Conservation (phyloP, 2,329 filamentous ascomycete genomes). For the Penicillium sp. region DNA sequence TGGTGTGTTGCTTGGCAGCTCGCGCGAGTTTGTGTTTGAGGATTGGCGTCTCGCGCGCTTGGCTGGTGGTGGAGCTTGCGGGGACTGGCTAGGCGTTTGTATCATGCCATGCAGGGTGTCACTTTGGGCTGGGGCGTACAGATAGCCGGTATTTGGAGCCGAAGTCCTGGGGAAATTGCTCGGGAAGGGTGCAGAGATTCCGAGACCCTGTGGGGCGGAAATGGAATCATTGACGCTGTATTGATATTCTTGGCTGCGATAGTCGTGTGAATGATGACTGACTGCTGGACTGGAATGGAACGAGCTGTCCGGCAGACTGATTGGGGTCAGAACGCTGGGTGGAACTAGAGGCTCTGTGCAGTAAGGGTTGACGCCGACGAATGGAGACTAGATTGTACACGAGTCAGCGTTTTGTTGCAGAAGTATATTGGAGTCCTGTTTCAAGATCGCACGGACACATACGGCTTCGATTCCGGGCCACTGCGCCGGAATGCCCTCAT, state of each 20-base stretch:
- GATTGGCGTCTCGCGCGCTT: conserved; percentile 28
- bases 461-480: conserved; percentile 35
- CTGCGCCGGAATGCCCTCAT: conserved; percentile 26
- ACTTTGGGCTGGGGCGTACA: conserved; percentile 24
- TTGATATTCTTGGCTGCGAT: conserved; percentile 30
- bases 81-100: conserved; percentile 25
- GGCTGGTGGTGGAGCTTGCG: conserved; percentile 22
- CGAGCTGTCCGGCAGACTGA: conserved; percentile 40
- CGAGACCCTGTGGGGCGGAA: conserved; percentile 36
- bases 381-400: conserved; percentile 22
- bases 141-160: conserved; percentile 28
- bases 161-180: conserved; percentile 29
- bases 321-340: conserved; percentile 37
- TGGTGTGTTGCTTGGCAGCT: conserved; percentile 28
- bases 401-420: conserved; percentile 11
- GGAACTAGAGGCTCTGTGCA: conserved; percentile 32
- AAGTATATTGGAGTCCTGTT: neutral
- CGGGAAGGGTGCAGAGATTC: conserved; percentile 38
- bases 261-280: conserved; percentile 36
- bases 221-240: conserved; percentile 34
- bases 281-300: conserved; percentile 38
- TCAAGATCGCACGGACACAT: conserved; percentile 17
- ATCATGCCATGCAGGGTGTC: conserved; percentile 21
- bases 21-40: conserved; percentile 9
- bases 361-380: conserved; percentile 33